Evolutionary conservation across 441 rosid genomes (phyloP).

Genomic region (Brassica hybrid): DNA sequence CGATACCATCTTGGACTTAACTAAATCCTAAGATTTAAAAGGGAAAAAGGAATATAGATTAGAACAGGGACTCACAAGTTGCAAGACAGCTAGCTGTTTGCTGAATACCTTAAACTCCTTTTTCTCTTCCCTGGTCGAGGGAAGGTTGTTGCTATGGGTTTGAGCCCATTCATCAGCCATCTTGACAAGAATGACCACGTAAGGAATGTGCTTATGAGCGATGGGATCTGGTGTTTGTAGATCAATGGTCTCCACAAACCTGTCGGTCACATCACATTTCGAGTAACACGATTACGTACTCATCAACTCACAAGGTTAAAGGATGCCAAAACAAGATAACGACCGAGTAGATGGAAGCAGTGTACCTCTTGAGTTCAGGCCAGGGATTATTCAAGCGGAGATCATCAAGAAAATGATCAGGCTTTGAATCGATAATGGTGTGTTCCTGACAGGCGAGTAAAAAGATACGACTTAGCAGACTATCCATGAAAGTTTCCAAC

Average conservation of each 20-base stretch:
- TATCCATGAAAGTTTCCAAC: constrained; percentile 3
- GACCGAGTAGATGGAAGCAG: background rate
- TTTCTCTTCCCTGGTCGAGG: constrained; percentile 86
- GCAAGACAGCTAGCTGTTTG: constrained; percentile 33
- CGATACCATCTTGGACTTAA: constrained; percentile 72
- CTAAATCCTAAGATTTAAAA: constrained; percentile 64
- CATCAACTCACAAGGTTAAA: background rate
- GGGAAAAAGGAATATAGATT: constrained; percentile 26
- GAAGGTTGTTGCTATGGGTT: constrained; percentile 71
- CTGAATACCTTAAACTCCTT: constrained; percentile 76
- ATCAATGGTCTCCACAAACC: constrained; percentile 83
- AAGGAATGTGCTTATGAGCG: constrained; percentile 90
- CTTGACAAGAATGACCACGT: constrained; percentile 82
- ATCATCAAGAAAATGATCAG: constrained; percentile 94
- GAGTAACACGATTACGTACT: background rate
- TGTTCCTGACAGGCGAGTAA: constrained; percentile 66
- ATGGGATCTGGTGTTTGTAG: constrained; percentile 68
- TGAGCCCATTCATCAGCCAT: constrained; percentile 83
- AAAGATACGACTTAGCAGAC: constrained; percentile 5
- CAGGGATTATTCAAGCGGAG: constrained; percentile 94
- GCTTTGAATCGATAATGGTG: constrained; percentile 85
- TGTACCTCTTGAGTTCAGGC: constrained; percentile 85
- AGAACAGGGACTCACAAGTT: constrained; percentile 33
- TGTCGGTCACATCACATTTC: constrained; percentile 37
- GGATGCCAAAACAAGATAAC: background rate